These are phyloP conservation scores for Primulina eburnea DNA, from an alignment of 257 asterid genomes.

Conservation along the genomic window DNA sequence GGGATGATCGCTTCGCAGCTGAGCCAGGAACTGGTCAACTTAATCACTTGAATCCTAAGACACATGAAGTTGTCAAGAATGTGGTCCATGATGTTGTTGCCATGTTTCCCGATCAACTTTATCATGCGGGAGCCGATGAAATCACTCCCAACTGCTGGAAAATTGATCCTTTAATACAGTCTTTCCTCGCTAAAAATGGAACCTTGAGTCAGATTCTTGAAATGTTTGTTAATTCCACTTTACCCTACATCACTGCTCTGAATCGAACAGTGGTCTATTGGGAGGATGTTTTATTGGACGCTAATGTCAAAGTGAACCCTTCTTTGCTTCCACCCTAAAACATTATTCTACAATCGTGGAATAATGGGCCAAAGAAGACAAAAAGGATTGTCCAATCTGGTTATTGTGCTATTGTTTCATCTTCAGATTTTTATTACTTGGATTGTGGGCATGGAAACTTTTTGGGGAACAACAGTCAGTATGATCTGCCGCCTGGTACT, in stretches of 20 bases:
- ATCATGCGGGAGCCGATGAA: conserved; percentile 85
- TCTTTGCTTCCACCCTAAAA: conserved; percentile 57
- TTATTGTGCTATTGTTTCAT: conserved; percentile 73
- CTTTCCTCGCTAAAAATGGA: conserved; percentile 54
- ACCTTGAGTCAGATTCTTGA: conserved; percentile 72
- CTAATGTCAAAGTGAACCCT: conserved; percentile 41
- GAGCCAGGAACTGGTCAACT: conserved; percentile 95
- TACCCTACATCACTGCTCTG: conserved; percentile 63
- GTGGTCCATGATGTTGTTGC: conserved; percentile 45
- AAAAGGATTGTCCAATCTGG: conserved; percentile 61
- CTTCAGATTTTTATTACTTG: conserved; percentile 68
- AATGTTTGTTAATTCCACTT: conserved; percentile 54
- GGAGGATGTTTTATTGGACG: conserved; percentile 79
- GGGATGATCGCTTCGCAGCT: conserved; percentile 67
- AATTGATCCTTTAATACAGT: conserved; percentile 51
- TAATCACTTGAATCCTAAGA: conserved; percentile 67
- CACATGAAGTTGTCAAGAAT: conserved; percentile 67
- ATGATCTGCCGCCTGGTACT: conserved; percentile 55
- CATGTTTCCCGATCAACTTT: conserved; percentile 76
- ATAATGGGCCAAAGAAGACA: conserved; percentile 67
- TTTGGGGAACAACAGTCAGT: conserved; percentile 59
- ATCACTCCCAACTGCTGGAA: conserved; percentile 80
- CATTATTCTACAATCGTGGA: conserved; percentile 84
- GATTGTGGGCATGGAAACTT: conserved; percentile 92
- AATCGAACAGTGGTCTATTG: conserved; percentile 82